Conservation (phyloP, 805 yeast species). For the Yamadazyma scolyti region DNA sequence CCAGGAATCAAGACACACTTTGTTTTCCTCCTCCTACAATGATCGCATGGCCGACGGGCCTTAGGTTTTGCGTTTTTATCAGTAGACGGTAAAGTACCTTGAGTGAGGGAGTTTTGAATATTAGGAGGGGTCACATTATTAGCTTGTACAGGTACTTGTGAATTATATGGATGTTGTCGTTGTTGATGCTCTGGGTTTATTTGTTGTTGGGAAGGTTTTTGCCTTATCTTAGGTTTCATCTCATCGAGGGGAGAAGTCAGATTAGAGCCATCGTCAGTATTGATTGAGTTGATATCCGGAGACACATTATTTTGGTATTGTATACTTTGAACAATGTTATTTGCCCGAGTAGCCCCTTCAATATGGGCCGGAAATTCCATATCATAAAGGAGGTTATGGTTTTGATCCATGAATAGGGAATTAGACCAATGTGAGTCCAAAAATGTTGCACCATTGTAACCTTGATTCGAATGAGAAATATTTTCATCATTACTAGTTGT, state of each 20-base stretch:
- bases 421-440: conserved; percentile 33
- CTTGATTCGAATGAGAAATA: too few species aligned
- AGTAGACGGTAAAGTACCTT: not conserved
- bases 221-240: not conserved
- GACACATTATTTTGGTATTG: conserved; percentile 28
- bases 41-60: conserved; percentile 72
- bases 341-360: conserved; percentile 12
- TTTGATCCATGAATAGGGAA: conserved; percentile 28
- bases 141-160: not conserved
- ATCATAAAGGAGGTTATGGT: conserved; percentile 26
- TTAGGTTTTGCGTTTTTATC: conserved; percentile 20
- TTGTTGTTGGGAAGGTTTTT: too few species aligned
- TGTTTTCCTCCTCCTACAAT: conserved; percentile 75
- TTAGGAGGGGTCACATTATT: too few species aligned
- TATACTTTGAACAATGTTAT: conserved; percentile 25
- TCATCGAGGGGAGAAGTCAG: not conserved
- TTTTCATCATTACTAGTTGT: too few species aligned
- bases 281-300: conserved; percentile 2
- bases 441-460: too few species aligned
- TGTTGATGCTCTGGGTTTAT: too few species aligned
- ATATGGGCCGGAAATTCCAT: conserved; percentile 25
- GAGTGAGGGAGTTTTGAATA: not conserved
- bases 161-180: not conserved
- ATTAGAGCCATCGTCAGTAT: not conserved
- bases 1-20: conserved; percentile 71